phyloP scores from a whole-genome alignment of 2,329 filamentous ascomycete species.

The Cladosporium oxysporum region DNA sequence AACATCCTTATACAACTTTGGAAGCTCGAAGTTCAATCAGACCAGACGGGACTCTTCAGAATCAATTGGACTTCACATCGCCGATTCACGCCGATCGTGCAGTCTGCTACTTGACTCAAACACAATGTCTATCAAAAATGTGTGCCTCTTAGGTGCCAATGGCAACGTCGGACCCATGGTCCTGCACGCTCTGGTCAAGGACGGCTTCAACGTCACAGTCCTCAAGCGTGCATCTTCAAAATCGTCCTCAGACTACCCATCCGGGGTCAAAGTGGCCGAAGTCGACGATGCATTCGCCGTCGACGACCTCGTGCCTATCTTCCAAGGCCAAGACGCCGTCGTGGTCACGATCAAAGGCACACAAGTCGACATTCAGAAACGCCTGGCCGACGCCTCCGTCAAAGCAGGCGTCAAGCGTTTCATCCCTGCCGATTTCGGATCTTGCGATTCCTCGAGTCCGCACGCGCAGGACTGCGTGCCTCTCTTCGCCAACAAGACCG shows the following conservation, averaged over 20 bases:
- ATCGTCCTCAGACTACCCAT: constrained; percentile 41
- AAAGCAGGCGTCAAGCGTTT: constrained; percentile 62
- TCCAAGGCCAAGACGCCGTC: constrained; percentile 60
- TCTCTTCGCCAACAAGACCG: constrained; percentile 54
- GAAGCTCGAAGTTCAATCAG: not conserved
- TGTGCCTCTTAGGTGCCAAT: constrained; percentile 47
- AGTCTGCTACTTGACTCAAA: not conserved
- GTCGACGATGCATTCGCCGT: constrained; percentile 52
- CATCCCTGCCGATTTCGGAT: constrained; percentile 62
- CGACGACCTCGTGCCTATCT: constrained; percentile 51
- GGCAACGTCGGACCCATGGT: constrained; percentile 49
- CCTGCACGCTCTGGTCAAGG: constrained; percentile 43
- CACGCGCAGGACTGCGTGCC: constrained; percentile 47
- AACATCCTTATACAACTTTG: not conserved
- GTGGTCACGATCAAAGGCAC: constrained; percentile 50
- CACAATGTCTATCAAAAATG: constrained; percentile 36
- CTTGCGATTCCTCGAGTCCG: constrained; percentile 42
- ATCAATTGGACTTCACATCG: not conserved
- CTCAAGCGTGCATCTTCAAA: constrained; percentile 54
- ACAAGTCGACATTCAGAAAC: constrained; percentile 48
- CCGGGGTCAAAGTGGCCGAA: constrained; percentile 44
- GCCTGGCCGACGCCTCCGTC: constrained; percentile 60
- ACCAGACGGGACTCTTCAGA: not conserved
- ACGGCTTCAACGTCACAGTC: constrained; percentile 57
- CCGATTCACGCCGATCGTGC: not conserved